These are phyloP conservation scores for Sordariomycetes sp. DNA, from an alignment of 2,329 filamentous ascomycete species.

Conservation along the genomic window DNA sequence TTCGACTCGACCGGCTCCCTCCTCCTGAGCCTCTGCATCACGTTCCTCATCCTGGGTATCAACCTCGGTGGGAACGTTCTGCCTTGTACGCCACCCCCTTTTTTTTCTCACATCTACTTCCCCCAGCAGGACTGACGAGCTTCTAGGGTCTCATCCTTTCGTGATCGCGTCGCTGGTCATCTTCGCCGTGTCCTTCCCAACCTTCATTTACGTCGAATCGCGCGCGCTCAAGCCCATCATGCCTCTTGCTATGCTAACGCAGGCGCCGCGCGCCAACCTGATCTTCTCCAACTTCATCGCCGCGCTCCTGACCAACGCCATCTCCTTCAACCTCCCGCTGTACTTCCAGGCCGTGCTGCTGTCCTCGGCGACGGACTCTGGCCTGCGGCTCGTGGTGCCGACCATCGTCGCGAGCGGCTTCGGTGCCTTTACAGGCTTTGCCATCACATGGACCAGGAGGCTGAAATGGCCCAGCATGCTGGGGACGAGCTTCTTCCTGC, in stretches of 20 bases:
- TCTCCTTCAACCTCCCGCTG: conserved; percentile 54
- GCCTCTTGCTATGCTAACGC: conserved; percentile 43
- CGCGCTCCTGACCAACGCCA: conserved; percentile 42
- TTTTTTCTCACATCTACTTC: conserved; percentile 8
- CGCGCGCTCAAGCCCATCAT: conserved; percentile 46
- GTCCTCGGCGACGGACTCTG: conserved; percentile 59
- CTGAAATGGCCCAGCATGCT: conserved; percentile 50
- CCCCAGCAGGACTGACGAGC: too few species aligned
- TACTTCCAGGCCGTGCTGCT: conserved; percentile 71
- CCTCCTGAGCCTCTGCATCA: conserved; percentile 41
- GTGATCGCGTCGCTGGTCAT: conserved; percentile 41
- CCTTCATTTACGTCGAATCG: conserved; percentile 44
- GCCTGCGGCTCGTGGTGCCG: conserved; percentile 61
- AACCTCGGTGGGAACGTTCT: conserved; percentile 49
- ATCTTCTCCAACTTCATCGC: conserved; percentile 46
- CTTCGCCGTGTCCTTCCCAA: conserved; percentile 36
- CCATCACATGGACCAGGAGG: conserved; percentile 49
- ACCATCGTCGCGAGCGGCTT: conserved; percentile 44
- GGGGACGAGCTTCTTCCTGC: conserved; percentile 37
- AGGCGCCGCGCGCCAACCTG: conserved; percentile 44
- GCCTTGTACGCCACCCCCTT: conserved; percentile 20
- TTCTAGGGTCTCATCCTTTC: too few species aligned
- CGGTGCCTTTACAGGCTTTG: conserved; percentile 51
- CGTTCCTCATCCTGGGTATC: conserved; percentile 49
- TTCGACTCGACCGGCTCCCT: conserved; percentile 50